Base-by-base conservation (phyloP, 1,284 basidiomycete species). In the Pholiota adiposa region DNA sequence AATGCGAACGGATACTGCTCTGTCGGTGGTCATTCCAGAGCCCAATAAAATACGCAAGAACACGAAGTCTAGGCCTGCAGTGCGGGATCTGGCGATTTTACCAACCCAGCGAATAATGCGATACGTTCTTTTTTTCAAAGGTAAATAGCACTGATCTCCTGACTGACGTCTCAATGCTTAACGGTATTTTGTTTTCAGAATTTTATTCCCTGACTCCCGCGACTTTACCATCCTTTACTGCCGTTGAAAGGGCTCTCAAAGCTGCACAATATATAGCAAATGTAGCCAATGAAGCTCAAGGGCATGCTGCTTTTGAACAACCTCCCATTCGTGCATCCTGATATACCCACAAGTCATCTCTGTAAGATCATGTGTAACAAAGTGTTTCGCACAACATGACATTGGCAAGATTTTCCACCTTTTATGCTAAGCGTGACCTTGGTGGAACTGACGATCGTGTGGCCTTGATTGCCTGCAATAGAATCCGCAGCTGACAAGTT, bases 91-190 rank as follows among this genome's bases (percentile, higher is more conserved):
- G 52, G 72, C 73, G 11, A 74, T 77, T 49, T 52, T 72, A 43
- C 74, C 74, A 16, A 72, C 71, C 16, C 73, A 75, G 53, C 67
- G 74, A 31, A 67, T 75, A n/a, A 69, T 70, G 53, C 67, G 73
- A 38, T 74, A 75, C 61, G 70, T 71, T 9, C 64, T 74, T 19
- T 55, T 75, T 27, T 74, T 73, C 56, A 73, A 72, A 71, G 75
- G 75, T 75, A 46, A 18, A 38, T 16, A 31, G n/a, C n/a, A 31
- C 4, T 31, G 5, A 31, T 31, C 4, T 31, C 5, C 4, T 38
- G 12, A 38, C n/a, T 9, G 36, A 38, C 4, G 4, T 12, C 14
- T 38, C 36, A 38, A 38, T 38, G 16, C 9, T 16, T 38, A 38
- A 38, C 16, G 14, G 54, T 25, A 27, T 31, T 49, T 58, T 9